Evolutionary conservation across 106 monocot genomes (phyloP).

Genomic region (Alisma plantagoaquatica): DNA sequence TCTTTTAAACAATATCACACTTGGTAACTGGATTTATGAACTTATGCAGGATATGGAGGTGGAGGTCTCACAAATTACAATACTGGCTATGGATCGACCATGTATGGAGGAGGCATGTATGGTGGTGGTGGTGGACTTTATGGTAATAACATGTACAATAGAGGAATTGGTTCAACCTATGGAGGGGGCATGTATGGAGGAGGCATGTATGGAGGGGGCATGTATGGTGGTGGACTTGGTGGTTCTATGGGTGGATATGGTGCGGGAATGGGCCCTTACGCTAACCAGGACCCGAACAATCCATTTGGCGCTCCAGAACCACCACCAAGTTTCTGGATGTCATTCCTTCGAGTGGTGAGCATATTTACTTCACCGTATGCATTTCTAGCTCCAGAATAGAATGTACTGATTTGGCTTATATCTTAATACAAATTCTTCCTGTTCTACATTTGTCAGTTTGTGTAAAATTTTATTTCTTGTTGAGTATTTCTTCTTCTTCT

Average conservation of each 20-base stretch:
- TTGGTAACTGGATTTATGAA: too few relatives aligned
- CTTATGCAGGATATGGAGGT: conserved; percentile 22
- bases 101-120: conserved; percentile 51
- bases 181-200: conserved; percentile 29
- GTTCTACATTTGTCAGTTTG: too few relatives aligned
- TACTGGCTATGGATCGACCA: conserved; percentile 35
- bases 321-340: conserved; percentile 92
- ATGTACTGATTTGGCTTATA: too few relatives aligned
- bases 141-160: conserved; percentile 61
- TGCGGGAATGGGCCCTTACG: conserved; percentile 51
- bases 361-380: too few relatives aligned
- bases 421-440: too few relatives aligned
- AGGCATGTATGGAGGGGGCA: conserved; percentile 41
- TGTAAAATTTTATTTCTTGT: too few relatives aligned
- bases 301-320: conserved; percentile 52
- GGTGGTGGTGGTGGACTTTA: conserved; percentile 59
- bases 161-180: conserved; percentile 22
- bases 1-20: too few relatives aligned
- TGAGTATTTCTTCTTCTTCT: too few relatives aligned
- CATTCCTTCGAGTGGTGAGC: conserved; percentile 82
- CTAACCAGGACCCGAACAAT: conserved; percentile 66
- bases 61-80: conserved; percentile 21
- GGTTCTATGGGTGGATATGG: conserved; percentile 54
- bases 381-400: background rate
- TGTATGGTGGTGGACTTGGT: conserved; percentile 43